phyloP scores from a whole-genome alignment of 495 filamentous ascomycete genomes.

The Aspergillus hancockii region DNA sequence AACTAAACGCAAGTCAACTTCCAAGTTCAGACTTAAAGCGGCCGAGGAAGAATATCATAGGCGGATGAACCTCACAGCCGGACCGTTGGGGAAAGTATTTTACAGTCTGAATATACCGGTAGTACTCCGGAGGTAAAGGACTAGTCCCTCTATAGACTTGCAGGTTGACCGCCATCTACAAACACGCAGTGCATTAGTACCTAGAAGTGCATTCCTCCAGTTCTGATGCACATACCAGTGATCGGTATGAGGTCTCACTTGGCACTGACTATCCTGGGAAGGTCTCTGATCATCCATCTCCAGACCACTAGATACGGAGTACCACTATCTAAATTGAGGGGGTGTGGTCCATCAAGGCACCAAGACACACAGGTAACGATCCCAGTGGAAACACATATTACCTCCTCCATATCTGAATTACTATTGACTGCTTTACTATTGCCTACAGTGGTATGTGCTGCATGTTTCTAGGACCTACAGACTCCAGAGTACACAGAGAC shows the following conservation, averaged over 20 bases:
- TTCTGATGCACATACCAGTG: neutral
- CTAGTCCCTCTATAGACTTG: slow-evolving; percentile 3
- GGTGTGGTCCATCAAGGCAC: neutral
- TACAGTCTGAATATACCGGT: slow-evolving; percentile 11
- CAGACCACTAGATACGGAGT: too few species aligned
- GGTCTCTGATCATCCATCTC: neutral
- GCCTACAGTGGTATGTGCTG: slow-evolving; percentile 3
- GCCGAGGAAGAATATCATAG: slow-evolving; percentile 16
- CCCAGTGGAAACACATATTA: neutral
- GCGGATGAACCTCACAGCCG: slow-evolving; percentile 9
- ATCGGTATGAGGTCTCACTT: neutral
- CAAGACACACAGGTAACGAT: neutral
- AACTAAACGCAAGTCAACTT: slow-evolving; percentile 7
- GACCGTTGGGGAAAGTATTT: slow-evolving; percentile 19
- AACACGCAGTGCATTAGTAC: neutral
- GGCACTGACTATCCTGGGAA: neutral
- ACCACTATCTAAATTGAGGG: too few species aligned
- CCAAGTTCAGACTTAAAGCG: slow-evolving; percentile 4
- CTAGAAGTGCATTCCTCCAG: neutral
- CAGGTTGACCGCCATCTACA: slow-evolving; percentile 14
- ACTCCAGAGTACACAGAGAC: slow-evolving; percentile 10
- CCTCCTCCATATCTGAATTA: neutral
- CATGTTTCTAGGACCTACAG: slow-evolving; percentile 12
- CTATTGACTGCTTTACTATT: neutral
- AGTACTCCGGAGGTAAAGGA: neutral